Percentiles rank a stretch among this genome's conserved stretches.
These are phyloP conservation scores for Ustilago crameri DNA, from an alignment of 1,284 basidiomycete genomes.

Conservation along the genomic window DNA sequence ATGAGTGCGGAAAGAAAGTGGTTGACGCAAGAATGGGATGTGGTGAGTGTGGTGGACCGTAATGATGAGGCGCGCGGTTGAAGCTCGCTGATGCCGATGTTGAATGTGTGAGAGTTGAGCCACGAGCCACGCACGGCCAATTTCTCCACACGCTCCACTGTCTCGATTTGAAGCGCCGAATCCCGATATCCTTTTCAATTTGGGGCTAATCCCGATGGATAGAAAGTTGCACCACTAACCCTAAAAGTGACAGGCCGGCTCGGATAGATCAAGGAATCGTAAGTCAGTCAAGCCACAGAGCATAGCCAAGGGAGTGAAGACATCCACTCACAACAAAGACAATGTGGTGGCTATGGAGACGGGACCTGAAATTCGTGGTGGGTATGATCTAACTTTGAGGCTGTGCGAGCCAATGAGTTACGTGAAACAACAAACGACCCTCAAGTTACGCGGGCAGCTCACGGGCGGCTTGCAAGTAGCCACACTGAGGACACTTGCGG, in stretches of 20 bases:
- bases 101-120: conserved; percentile 4
- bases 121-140: conserved; percentile 19
- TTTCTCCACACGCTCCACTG: conserved; percentile 11
- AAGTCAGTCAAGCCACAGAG: background rate
- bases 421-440: background rate
- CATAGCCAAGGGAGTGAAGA: background rate
- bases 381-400: conserved; percentile 7
- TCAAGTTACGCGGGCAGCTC: conserved; percentile 37
- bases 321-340: background rate
- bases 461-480: conserved; percentile 29
- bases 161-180: conserved; percentile 1
- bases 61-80: background rate
- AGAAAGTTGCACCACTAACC: too few relatives aligned
- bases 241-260: too few relatives aligned
- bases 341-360: background rate
- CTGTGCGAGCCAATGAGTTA: background rate
- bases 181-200: conserved; percentile 7
- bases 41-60: background rate
- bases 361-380: background rate
- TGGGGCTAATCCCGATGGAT: too few relatives aligned
- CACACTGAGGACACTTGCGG: conserved; percentile 51
- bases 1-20: background rate
- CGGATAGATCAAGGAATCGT: too few relatives aligned
- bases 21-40: background rate
- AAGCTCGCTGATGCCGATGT: background rate